phyloP scores from a whole-genome alignment of 352 stramenopile genomes.

The Phytopythium ostracodes region DNA sequence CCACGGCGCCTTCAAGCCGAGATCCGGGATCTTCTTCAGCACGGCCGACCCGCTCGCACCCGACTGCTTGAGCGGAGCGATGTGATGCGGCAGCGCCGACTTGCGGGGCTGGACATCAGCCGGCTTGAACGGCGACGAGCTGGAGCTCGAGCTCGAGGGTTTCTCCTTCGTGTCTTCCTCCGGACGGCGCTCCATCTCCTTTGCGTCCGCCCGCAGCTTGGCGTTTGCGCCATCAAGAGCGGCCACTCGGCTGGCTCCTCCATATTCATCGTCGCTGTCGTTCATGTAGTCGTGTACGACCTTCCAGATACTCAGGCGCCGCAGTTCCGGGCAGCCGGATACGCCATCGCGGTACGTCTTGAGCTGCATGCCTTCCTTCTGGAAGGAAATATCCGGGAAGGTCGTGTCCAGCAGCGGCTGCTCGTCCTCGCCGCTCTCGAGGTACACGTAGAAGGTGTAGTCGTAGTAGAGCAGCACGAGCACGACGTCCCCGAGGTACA shows the following conservation, averaged over 20 bases:
- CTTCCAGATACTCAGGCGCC: constrained; percentile 78
- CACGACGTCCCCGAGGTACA: constrained; percentile 90
- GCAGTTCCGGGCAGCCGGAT: constrained; percentile 52
- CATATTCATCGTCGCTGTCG: constrained; percentile 35
- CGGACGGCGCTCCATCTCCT: constrained; percentile 47
- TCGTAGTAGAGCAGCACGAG: constrained; percentile 92
- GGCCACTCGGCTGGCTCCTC: constrained; percentile 3
- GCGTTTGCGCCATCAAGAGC: constrained; percentile 3
- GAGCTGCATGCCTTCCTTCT: constrained; percentile 82
- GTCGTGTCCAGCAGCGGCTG: constrained; percentile 91
- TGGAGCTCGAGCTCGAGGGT: constrained; percentile 1
- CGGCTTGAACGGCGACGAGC: constrained; percentile 34
- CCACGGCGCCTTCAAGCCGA: constrained; percentile 75
- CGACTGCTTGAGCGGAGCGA: constrained; percentile 63
- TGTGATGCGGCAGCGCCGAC: constrained; percentile 73
- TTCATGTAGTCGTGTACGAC: constrained; percentile 65
- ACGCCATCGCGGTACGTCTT: constrained; percentile 79
- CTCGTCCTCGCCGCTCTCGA: constrained; percentile 88
- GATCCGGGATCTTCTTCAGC: constrained; percentile 64
- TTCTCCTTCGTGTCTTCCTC: constrained; percentile 55
- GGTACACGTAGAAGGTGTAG: constrained; percentile 89
- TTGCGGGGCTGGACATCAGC: constrained; percentile 42
- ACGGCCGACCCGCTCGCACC: constrained; percentile 28
- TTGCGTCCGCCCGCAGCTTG: constrained; percentile 38
- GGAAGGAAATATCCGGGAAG: constrained; percentile 92